Base-by-base conservation (phyloP, 345 rosid genomes). In the Schrenkiella parvula region DNA sequence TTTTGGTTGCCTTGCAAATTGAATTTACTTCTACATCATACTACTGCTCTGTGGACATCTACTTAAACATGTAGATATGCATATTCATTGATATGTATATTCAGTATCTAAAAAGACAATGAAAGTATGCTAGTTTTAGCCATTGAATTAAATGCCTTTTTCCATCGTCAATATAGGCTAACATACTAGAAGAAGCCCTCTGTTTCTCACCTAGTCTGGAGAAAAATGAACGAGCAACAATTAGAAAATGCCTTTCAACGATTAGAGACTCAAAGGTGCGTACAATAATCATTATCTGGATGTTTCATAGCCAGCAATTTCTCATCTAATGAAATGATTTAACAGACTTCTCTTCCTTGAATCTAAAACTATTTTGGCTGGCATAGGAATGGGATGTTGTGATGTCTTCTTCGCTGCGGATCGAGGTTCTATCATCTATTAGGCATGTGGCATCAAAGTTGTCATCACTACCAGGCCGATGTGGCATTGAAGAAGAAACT, bases 131-230 rank as follows among this genome's bases (percentile, higher is more conserved):
- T 46, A 22, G 67, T 64, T 70, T 53, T 17, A 63, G 46, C 17
- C 59, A 35, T 37, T 62, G 17, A 54, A 35, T 44, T 34, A 19
- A 55, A 32, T 76, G 54, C 8, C 25, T 55, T 32, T 63, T 63
- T 34, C 54, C 41, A 54, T 58, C 31, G 22, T 39, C 31, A 56
- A 61, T 81, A 57, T 58, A 93, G 98, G 95, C 89, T 52, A 85
- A 89, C 81, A 68, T 89, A 54, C 76, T 93, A 59, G 97, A 93
- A 78, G 98, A 93, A 74, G 73, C 87, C 71, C 85, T 93, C 51
- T 86, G 74, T 79, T 80, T 80, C 72, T 78, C 87, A 67, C 51
- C 77, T 74, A 46, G 72, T 79, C 74, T 77, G 78, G 78, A 65
- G 60, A 77, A 67, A 80, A 66, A 73, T 59, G 96, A 88, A 72